A percentile compares a stretch with the other conserved stretches of the same genome.
Conservation (phyloP, 2,329 filamentous ascomycete species). For the Aspergillus puulaauensis region DNA sequence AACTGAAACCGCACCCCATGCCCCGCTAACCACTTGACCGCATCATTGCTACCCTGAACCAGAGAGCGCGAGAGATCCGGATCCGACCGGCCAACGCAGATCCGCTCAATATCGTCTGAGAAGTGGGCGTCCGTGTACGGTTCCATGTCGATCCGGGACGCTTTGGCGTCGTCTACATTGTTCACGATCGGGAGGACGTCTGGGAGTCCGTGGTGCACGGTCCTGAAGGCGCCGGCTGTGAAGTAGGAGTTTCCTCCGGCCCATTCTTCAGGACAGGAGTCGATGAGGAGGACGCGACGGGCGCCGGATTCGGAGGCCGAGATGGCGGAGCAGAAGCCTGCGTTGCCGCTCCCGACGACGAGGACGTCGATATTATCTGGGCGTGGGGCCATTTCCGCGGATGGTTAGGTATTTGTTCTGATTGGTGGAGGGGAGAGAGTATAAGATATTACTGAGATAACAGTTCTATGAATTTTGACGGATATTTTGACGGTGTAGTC, state of each 20-base stretch:
- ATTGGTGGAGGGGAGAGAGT: neutral
- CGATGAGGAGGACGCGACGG: conserved; percentile 53
- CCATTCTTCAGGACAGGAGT: conserved; percentile 60
- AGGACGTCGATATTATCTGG: conserved; percentile 35
- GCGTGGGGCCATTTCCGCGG: too few species aligned
- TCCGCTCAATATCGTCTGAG: conserved; percentile 53
- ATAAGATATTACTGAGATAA: neutral
- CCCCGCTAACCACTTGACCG: conserved; percentile 56
- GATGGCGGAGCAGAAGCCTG: conserved; percentile 61
- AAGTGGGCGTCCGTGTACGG: conserved; percentile 60
- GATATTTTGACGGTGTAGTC: too few species aligned
- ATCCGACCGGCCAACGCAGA: conserved; percentile 58
- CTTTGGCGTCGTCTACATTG: conserved; percentile 52
- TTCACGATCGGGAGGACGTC: conserved; percentile 63
- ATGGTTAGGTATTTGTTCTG: too few species aligned
- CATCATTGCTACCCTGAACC: conserved; percentile 51
- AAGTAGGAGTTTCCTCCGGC: conserved; percentile 66
- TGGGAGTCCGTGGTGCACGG: conserved; percentile 53
- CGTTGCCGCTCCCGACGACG: conserved; percentile 64
- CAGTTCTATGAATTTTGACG: too few species aligned
- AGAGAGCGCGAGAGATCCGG: conserved; percentile 49
- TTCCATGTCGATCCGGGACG: conserved; percentile 56
- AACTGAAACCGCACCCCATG: conserved; percentile 60
- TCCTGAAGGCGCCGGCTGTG: conserved; percentile 64
- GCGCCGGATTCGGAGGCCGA: conserved; percentile 44